Evolutionary conservation across 495 filamentous ascomycete genomes (phyloP).

Genomic region (Acidomyces sp.): DNA sequence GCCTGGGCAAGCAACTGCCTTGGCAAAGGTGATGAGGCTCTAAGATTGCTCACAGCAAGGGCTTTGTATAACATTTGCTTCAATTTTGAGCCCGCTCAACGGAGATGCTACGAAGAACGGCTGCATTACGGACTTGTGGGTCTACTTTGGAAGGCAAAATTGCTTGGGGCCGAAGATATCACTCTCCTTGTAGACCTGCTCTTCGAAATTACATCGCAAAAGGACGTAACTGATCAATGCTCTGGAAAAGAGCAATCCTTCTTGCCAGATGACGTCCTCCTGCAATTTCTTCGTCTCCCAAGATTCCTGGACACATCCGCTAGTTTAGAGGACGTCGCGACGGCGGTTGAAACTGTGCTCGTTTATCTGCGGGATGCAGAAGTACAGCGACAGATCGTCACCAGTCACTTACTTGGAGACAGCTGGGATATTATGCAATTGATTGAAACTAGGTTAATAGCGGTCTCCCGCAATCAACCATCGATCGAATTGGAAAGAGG

Average conservation of each 20-base stretch:
- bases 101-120: constrained; percentile 4
- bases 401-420: background rate
- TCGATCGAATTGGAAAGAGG: constrained; percentile 1
- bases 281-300: no score
- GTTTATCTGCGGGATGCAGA: constrained; percentile 5
- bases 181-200: constrained; percentile 9
- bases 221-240: no score
- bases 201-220: constrained; percentile 8
- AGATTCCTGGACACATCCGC: no score
- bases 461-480: background rate
- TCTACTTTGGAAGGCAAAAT: background rate
- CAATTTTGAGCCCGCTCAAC: constrained; percentile 5
- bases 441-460: background rate
- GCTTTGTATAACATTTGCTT: constrained; percentile 18
- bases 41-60: constrained; percentile 6
- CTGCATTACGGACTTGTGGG: constrained; percentile 2
- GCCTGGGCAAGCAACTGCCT: constrained; percentile 8
- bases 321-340: constrained; percentile 5
- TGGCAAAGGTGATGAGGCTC: background rate
- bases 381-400: constrained; percentile 4
- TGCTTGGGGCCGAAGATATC: background rate
- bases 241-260: background rate
- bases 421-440: constrained; percentile 7
- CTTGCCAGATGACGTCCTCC: background rate
- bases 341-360: constrained; percentile 8